Evolutionary conservation across 2,329 filamentous ascomycete species (phyloP), one percentile per base, ranked within the genome.

Genomic region (Nemania serpens): DNA sequence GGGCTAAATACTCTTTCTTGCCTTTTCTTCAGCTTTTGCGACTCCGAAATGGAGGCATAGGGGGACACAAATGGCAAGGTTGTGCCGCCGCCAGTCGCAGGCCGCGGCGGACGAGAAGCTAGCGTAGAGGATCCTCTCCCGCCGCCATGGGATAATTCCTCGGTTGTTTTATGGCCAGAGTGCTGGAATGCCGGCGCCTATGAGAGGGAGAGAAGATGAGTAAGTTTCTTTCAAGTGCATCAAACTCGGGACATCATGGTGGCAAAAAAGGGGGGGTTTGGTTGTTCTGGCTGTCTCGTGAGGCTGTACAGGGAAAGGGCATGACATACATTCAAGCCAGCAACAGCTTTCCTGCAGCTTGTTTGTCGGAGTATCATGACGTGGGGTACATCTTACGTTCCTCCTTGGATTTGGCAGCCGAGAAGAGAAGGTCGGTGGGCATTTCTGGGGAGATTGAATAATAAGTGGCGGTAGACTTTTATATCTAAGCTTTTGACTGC

Each of bases 11-110:
- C 81, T 68, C 81, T 76, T 62, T 84, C 81, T 55, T 79, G 74
- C 17, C 76, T 78, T 62, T 78, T 79, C 61, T 78, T 78, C 61
- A 79, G 75, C 66, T 78, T 81, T 66, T 80, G 78, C n/a, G 76
- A 76, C 64, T 76, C 77, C 6, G 77, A 76, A 39, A 77, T 75
- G 15, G 78, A 77, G 18, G 76, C 71, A 66, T 77, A 78, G 5
- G 74, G 69, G 29, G 69, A 70, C 55, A 68, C 66, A 37, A 69
- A 68, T 20, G 68, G 69, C 61, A 71, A 49, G 41, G 73, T 63
- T 43, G 70, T 64, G 29, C 69, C 68, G 59, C 71, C 58, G 59
- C 63, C 58, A 65, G 65, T 72, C 51, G 69, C 67, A 43, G 68
- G 67, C 50, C 66, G 64, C 55, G 68, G 59, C 29, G 59, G 64